Percentiles rank a stretch among this genome's conserved stretches.
Evolutionary conservation across 768 basidiomycete genomes (phyloP).

Genomic region (Stropharia rugosoannulata): DNA sequence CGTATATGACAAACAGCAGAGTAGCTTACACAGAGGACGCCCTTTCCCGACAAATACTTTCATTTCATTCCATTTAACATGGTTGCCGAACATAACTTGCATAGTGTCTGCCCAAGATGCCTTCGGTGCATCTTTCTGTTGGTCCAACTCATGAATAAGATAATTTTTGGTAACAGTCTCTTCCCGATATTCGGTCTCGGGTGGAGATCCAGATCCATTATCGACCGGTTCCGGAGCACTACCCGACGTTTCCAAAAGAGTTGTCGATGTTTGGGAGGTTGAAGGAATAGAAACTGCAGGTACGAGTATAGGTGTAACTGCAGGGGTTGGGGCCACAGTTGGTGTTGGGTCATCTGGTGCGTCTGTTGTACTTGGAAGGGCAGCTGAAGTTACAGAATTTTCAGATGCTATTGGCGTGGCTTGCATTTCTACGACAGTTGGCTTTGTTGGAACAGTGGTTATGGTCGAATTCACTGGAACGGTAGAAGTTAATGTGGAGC

Average conservation of each 20-base stretch:
- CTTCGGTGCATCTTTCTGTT: constrained; percentile 43
- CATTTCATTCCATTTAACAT: constrained; percentile 77
- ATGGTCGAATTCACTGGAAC: too few species aligned
- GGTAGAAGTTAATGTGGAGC: too few species aligned
- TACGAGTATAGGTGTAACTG: too few species aligned
- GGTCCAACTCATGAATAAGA: constrained; percentile 62
- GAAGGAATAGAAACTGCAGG: too few species aligned
- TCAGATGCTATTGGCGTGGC: too few species aligned
- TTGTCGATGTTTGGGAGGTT: too few species aligned
- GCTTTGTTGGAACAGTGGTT: too few species aligned
- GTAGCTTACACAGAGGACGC: constrained; percentile 57
- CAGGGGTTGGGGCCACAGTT: too few species aligned
- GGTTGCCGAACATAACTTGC: constrained; percentile 81
- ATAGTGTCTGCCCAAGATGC: constrained; percentile 74
- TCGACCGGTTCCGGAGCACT: constrained; percentile 4
- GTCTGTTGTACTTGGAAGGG: constrained; percentile 2
- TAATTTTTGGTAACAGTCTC: constrained; percentile 69
- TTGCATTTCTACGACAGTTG: too few species aligned
- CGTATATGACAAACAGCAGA: neutral
- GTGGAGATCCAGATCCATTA: constrained; percentile 10
- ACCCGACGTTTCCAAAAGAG: neutral
- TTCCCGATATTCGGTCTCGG: constrained; percentile 32
- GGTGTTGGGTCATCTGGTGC: neutral
- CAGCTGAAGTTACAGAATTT: constrained; percentile 3
- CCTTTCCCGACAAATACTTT: constrained; percentile 63